These are phyloP conservation scores for Xylaria intraflava DNA, from an alignment of 495 filamentous ascomycete genomes.

Conservation along the genomic window DNA sequence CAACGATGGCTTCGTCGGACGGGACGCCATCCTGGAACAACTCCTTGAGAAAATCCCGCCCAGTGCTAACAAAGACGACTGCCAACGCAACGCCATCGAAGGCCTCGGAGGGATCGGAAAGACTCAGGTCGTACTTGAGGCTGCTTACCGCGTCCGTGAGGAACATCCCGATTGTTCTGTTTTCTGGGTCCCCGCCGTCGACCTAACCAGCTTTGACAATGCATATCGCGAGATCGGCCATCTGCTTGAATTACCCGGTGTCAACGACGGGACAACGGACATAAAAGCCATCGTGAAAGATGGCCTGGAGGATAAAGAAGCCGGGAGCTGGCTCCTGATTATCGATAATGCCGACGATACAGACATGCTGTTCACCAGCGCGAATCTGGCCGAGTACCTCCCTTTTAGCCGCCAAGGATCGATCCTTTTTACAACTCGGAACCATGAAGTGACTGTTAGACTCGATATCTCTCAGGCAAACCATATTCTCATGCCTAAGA, in stretches of 20 bases:
- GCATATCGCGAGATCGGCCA: constrained; percentile 38
- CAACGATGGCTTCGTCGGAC: constrained; percentile 40
- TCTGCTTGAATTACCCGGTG: constrained; percentile 21
- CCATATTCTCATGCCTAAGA: constrained; percentile 21
- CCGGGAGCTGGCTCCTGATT: constrained; percentile 43
- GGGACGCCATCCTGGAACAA: constrained; percentile 27
- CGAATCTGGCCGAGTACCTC: constrained; percentile 21
- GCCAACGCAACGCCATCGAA: constrained; percentile 36
- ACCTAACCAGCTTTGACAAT: constrained; percentile 33
- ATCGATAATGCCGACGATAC: constrained; percentile 49
- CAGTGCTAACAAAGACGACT: constrained; percentile 15
- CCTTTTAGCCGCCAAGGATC: constrained; percentile 32
- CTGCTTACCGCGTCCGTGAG: constrained; percentile 35
- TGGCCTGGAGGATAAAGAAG: constrained; percentile 26
- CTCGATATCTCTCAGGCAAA: constrained; percentile 5
- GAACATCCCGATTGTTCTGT: constrained; percentile 30
- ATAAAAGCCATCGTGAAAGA: constrained; percentile 30
- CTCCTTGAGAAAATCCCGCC: constrained; percentile 24
- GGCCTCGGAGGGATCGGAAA: constrained; percentile 46
- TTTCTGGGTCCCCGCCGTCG: constrained; percentile 44
- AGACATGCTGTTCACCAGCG: constrained; percentile 23
- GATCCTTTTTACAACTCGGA: constrained; percentile 38
- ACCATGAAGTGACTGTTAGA: constrained; percentile 17
- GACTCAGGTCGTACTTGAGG: constrained; percentile 51
- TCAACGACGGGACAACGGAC: constrained; percentile 30